A percentile compares a stretch with the other conserved stretches of the same genome.
Evolutionary conservation across 345 rosid genomes (phyloP).

Genomic region (Gossypium longicalyx): DNA sequence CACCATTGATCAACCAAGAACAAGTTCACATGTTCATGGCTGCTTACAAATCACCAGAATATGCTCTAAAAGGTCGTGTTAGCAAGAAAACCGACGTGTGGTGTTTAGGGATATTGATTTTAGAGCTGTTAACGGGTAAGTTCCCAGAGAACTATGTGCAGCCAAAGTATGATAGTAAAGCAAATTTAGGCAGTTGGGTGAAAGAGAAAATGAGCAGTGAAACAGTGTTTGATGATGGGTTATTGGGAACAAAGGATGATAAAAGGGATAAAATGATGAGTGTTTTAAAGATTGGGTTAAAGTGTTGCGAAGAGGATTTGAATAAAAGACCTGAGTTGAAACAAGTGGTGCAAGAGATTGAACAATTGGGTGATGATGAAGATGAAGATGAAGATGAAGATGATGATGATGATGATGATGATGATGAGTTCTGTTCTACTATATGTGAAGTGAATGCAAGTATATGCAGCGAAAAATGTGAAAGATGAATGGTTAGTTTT

Average conservation of each 20-base stretch:
- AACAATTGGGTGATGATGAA: background rate
- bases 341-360: background rate
- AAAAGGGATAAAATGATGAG: background rate
- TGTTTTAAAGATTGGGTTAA: background rate
- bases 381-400: too few species aligned
- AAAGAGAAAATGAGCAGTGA: constrained; percentile 49
- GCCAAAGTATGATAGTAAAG: constrained; percentile 32
- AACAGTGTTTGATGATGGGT: background rate
- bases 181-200: constrained; percentile 55
- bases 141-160: constrained; percentile 62
- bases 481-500: too few species aligned
- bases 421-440: too few species aligned
- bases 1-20: constrained; percentile 60
- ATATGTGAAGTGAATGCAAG: too few species aligned
- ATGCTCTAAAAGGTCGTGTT: constrained; percentile 33
- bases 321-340: background rate
- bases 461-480: too few species aligned
- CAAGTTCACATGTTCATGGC: constrained; percentile 53
- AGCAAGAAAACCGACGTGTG: constrained; percentile 61
- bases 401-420: too few species aligned
- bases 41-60: constrained; percentile 70
- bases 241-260: background rate
- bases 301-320: background rate
- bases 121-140: constrained; percentile 58
- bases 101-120: constrained; percentile 61